Evolutionary conservation across 1,139 yeast species (phyloP).

Genomic region (Schizosaccharomyces versatilis): DNA sequence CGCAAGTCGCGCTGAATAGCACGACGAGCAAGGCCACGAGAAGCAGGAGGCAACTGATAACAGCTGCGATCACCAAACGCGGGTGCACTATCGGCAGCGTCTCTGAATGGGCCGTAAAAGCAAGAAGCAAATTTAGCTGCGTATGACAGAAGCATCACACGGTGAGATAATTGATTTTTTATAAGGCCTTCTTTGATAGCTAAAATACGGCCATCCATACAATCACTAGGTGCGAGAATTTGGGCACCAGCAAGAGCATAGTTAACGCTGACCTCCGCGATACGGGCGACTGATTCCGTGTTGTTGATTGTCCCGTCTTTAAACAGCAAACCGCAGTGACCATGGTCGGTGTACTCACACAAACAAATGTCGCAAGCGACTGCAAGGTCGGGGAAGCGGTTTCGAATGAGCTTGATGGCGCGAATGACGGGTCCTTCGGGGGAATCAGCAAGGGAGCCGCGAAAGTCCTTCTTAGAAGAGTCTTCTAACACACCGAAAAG

Average conservation of each 20-base stretch:
- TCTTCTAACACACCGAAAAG: constrained; percentile 77
- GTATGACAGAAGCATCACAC: constrained; percentile 75
- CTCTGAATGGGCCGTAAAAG: constrained; percentile 91
- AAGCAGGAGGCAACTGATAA: constrained; percentile 85
- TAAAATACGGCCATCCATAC: constrained; percentile 86
- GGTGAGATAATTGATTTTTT: constrained; percentile 66
- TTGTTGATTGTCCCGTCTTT: constrained; percentile 74
- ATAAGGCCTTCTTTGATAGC: constrained; percentile 75
- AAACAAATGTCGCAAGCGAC: constrained; percentile 88
- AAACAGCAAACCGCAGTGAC: constrained; percentile 80
- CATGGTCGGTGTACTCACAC: constrained; percentile 90
- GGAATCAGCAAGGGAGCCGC: constrained; percentile 85
- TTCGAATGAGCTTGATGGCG: constrained; percentile 43
- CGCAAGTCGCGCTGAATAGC: constrained; percentile 65
- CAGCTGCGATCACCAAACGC: constrained; percentile 77
- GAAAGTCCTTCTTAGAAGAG: constrained; percentile 51
- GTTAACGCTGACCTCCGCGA: constrained; percentile 86
- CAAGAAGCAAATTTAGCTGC: constrained; percentile 84
- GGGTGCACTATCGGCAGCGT: constrained; percentile 86
- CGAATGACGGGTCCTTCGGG: constrained; percentile 86
- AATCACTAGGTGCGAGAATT: constrained; percentile 90
- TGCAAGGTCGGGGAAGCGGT: constrained; percentile 56
- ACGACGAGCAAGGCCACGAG: constrained; percentile 80
- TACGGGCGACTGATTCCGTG: constrained; percentile 50
- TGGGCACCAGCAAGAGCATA: constrained; percentile 58